Base-by-base conservation (phyloP, 345 rosid genomes). In the Citrus sinensis region DNA sequence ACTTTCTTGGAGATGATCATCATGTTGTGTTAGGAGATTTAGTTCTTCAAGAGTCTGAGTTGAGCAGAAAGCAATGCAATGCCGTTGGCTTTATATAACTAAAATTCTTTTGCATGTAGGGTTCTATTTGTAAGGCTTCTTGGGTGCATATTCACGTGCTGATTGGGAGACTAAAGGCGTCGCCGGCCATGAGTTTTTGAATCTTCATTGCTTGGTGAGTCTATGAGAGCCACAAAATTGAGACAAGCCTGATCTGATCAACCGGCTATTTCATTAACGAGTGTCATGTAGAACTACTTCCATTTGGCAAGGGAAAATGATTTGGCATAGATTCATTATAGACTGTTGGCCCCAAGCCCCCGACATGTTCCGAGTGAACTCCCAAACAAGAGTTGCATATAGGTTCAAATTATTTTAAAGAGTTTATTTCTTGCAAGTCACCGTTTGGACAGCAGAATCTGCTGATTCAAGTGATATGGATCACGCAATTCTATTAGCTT, bases 1-100 rank as follows among this genome's bases (percentile, higher is more conserved):
- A 83, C 37, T 69, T 82, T 80, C 78, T 74, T 82, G 20, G 78
- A 34, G 46, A 56, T 79, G 49, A 81, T 76, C 78, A 81, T 81
- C 78, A 81, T 81, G 63, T 73, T 81, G 17, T 61, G 24, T 27
- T 13, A 59, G 55, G 17, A 37, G 76, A 37, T 59, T 73, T 59
- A n/a, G 76, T 14, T 34, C 76, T 24, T 59, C 24, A 59, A 75
- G 6, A 16, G 20, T 51, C 37, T 63, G 61, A 46, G 27, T 42
- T 70, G 74, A 17, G 62, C 1, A 16, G 22, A 16, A 49, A 40
- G 61, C 61, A 49, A 46, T 32, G 49, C 62, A 64, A 74, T 1
- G 10, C 59, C 56, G 27, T 64, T 20, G 78, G 62, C 62, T 75
- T 61, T 62, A 62, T 62, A 62, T 9, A 14, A 61, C 11, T 19